Evolutionary conservation across 306 rosid species (phyloP).

Genomic region (Ormosia semicastrata): DNA sequence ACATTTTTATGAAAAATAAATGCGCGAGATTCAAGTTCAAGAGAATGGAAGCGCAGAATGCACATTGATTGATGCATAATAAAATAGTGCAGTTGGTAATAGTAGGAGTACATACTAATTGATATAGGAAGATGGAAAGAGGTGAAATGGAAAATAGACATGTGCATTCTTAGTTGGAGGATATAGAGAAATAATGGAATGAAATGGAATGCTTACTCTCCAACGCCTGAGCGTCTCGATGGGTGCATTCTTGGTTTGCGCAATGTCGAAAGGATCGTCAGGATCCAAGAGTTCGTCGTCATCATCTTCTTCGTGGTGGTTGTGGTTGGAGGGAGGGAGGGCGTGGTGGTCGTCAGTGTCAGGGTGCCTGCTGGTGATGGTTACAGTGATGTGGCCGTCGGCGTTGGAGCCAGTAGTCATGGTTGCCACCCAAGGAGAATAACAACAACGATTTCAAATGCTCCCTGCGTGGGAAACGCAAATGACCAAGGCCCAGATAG

Average conservation of each 20-base stretch:
- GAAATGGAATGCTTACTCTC: conserved; percentile 30
- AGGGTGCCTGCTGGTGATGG: not conserved
- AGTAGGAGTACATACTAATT: no score
- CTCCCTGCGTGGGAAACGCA: conserved; percentile 26
- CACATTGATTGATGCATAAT: not conserved
- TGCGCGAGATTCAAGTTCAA: not conserved
- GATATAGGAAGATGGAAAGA: no score
- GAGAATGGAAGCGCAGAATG: not conserved
- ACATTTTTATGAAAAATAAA: not conserved
- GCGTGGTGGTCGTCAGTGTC: not conserved
- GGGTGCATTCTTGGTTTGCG: conserved; percentile 74
- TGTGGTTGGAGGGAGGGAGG: not conserved
- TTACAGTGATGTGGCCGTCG: conserved; percentile 39
- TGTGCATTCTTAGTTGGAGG: no score
- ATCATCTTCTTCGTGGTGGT: not conserved
- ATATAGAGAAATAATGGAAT: not conserved
- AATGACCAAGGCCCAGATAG: not conserved
- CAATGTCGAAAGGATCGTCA: conserved; percentile 71
- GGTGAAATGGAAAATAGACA: no score
- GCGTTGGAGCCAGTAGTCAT: conserved; percentile 53
- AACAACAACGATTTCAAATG: conserved; percentile 14
- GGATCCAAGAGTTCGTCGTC: conserved; percentile 19
- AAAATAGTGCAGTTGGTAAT: no score
- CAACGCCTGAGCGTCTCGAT: conserved; percentile 68
- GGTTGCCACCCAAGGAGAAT: conserved; percentile 27